Percentiles rank a stretch among this genome's conserved stretches.
Conservation (phyloP, 352 stramenopile genomes). For the Globisporangium splendens region DNA sequence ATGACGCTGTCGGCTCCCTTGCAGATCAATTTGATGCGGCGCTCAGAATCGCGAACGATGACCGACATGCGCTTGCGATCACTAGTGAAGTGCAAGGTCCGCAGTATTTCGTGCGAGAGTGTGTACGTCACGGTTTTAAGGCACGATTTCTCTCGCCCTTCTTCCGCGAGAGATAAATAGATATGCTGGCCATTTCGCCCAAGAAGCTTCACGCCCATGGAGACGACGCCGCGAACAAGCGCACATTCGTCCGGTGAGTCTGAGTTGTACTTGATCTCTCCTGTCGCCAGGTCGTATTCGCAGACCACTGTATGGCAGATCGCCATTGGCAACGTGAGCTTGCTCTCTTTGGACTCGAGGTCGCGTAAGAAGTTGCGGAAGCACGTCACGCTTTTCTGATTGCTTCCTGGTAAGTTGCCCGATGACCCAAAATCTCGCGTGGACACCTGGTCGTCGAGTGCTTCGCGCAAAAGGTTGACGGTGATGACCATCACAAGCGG, state of each 20-base stretch:
- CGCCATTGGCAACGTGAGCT: constrained; percentile 70
- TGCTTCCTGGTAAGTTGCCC: background rate
- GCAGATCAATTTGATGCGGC: constrained; percentile 61
- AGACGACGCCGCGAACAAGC: constrained; percentile 76
- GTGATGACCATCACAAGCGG: constrained; percentile 83
- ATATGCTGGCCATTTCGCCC: constrained; percentile 46
- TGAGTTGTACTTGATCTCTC: constrained; percentile 78
- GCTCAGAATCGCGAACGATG: constrained; percentile 56
- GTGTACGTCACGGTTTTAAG: constrained; percentile 69
- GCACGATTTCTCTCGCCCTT: constrained; percentile 47
- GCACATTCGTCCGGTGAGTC: constrained; percentile 92
- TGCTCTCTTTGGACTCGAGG: constrained; percentile 47
- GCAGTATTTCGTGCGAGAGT: constrained; percentile 62
- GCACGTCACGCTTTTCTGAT: constrained; percentile 19
- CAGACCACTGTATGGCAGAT: constrained; percentile 87
- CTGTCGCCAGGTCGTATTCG: constrained; percentile 34
- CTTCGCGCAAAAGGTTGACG: constrained; percentile 75
- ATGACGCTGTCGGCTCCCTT: constrained; percentile 84
- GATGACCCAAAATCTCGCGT: constrained; percentile 6
- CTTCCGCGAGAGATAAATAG: constrained; percentile 60
- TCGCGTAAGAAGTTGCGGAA: constrained; percentile 53
- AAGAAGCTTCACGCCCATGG: constrained; percentile 81
- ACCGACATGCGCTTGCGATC: constrained; percentile 84
- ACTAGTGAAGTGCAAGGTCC: constrained; percentile 72
- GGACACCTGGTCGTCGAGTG: constrained; percentile 58